A percentile compares a stretch with the other conserved stretches of the same genome.
These are phyloP conservation scores for Ogataea hybrid DNA, from an alignment of 1,139 yeast genomes.

Conservation along the genomic window DNA sequence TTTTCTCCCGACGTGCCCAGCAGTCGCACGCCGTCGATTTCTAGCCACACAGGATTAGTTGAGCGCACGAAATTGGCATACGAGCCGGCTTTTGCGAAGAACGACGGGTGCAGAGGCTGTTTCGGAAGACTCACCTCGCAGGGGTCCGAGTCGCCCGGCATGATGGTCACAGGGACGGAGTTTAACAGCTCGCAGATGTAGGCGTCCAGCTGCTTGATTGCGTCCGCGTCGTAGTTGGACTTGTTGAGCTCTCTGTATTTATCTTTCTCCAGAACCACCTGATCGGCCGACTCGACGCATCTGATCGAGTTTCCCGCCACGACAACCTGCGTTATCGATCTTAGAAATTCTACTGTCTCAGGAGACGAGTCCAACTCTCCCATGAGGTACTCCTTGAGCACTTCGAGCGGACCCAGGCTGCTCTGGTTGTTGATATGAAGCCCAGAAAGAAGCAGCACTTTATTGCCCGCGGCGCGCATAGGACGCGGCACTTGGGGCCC, in stretches of 20 bases:
- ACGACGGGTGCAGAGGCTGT: slow-evolving; percentile 77
- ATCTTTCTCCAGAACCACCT: slow-evolving; percentile 32
- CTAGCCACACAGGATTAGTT: slow-evolving; percentile 80
- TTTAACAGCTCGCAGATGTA: slow-evolving; percentile 58
- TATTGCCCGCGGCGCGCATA: slow-evolving; percentile 13
- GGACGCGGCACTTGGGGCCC: slow-evolving; percentile 52
- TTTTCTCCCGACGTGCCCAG: slow-evolving; percentile 87
- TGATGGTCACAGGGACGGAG: slow-evolving; percentile 64
- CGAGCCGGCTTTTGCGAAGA: slow-evolving; percentile 51
- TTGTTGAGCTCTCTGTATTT: slow-evolving; percentile 55
- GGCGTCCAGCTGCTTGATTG: slow-evolving; percentile 49
- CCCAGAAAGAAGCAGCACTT: slow-evolving; percentile 40
- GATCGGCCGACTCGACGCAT: slow-evolving; percentile 22
- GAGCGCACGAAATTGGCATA: slow-evolving; percentile 45
- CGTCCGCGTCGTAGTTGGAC: slow-evolving; percentile 46
- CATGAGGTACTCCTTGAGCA: slow-evolving; percentile 67
- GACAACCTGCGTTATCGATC: slow-evolving; percentile 48
- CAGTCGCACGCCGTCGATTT: slow-evolving; percentile 50
- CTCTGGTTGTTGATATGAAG: slow-evolving; percentile 51
- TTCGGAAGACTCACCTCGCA: slow-evolving; percentile 85
- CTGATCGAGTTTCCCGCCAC: slow-evolving; percentile 78
- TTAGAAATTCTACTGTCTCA: slow-evolving; percentile 27
- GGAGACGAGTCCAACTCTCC: slow-evolving; percentile 55
- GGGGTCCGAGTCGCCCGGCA: slow-evolving; percentile 89
- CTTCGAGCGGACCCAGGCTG: slow-evolving; percentile 47